phyloP scores from a whole-genome alignment of 2,329 filamentous ascomycete genomes.

The Exophiala aquamarina region DNA sequence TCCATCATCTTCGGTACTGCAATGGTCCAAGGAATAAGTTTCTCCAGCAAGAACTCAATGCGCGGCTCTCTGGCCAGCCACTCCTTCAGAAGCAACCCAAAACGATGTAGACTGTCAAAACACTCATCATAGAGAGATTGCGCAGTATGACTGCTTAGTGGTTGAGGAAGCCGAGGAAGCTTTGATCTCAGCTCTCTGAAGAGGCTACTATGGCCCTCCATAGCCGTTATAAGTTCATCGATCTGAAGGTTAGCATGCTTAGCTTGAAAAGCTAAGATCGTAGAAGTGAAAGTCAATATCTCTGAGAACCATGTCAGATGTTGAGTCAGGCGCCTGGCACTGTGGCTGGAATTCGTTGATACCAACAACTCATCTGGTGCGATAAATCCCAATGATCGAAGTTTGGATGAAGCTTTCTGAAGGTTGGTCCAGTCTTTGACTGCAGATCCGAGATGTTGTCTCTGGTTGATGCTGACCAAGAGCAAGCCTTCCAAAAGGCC shows the following conservation, averaged over 20 bases:
- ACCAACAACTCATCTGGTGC: neutral
- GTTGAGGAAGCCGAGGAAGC: slow-evolving; percentile 51
- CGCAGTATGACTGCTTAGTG: slow-evolving; percentile 36
- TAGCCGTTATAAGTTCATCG: slow-evolving; percentile 41
- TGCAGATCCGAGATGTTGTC: slow-evolving; percentile 35
- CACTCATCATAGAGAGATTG: slow-evolving; percentile 1
- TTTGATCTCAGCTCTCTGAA: slow-evolving; percentile 48
- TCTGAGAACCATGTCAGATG: slow-evolving; percentile 62
- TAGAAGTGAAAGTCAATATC: slow-evolving; percentile 63
- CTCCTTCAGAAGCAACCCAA: slow-evolving; percentile 40
- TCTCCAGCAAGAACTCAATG: slow-evolving; percentile 63
- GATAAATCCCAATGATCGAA: slow-evolving; percentile 2
- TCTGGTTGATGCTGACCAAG: slow-evolving; percentile 46
- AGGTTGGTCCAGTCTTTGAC: slow-evolving; percentile 30
- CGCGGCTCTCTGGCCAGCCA: slow-evolving; percentile 54
- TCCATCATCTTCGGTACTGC: slow-evolving; percentile 28
- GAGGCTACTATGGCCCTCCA: slow-evolving; percentile 53
- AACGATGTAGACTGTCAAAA: slow-evolving; percentile 16
- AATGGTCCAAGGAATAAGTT: slow-evolving; percentile 66
- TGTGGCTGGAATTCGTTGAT: neutral
- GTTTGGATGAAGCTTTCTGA: slow-evolving; percentile 13
- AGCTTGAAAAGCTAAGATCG: slow-evolving; percentile 65
- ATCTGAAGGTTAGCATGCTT: slow-evolving; percentile 61
- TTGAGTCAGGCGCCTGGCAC: slow-evolving; percentile 28
- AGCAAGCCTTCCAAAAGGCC: slow-evolving; percentile 87